Evolutionary conservation across 164 flowering plant genomes (phyloP).

Genomic region (Paratinospora sagittata): DNA sequence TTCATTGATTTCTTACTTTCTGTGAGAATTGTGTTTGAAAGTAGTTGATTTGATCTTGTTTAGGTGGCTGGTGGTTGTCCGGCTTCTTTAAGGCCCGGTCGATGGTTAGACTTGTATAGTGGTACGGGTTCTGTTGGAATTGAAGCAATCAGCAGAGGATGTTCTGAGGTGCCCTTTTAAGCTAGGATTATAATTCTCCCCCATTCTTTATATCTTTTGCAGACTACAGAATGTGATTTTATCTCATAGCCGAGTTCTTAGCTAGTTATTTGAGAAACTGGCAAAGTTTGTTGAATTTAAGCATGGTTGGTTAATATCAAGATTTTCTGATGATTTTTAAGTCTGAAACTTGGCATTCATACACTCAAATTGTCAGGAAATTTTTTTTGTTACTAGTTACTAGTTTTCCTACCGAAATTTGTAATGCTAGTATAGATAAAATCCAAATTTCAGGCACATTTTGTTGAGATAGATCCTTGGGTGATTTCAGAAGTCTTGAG

Average conservation of each 20-base stretch:
- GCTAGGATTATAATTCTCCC: no score
- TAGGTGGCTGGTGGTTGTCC: constrained; percentile 93
- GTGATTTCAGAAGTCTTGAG: constrained; percentile 76
- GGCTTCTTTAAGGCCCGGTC: constrained; percentile 81
- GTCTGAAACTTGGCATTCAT: not conserved
- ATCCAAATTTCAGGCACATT: constrained; percentile 57
- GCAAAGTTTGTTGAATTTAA: not conserved
- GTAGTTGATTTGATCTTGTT: constrained; percentile 8
- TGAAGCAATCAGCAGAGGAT: constrained; percentile 97
- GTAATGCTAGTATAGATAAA: constrained; percentile 2
- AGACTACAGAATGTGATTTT: constrained; percentile 6
- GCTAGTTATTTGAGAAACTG: not conserved
- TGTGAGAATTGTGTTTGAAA: not conserved
- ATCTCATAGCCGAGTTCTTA: no score
- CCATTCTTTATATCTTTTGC: no score
- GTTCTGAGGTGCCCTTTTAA: constrained; percentile 62
- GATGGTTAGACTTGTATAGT: constrained; percentile 95
- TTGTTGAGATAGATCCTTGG: constrained; percentile 99
- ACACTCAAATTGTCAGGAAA: no score
- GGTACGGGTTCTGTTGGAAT: constrained; percentile 99
- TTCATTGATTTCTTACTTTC: not conserved
- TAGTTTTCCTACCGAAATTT: no score
- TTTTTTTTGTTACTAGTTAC: not conserved
- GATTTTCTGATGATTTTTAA: not conserved
- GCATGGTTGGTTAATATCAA: not conserved